Evolutionary conservation across 1,284 basidiomycete species (phyloP).

Genomic region (Coriolopsis trogii): DNA sequence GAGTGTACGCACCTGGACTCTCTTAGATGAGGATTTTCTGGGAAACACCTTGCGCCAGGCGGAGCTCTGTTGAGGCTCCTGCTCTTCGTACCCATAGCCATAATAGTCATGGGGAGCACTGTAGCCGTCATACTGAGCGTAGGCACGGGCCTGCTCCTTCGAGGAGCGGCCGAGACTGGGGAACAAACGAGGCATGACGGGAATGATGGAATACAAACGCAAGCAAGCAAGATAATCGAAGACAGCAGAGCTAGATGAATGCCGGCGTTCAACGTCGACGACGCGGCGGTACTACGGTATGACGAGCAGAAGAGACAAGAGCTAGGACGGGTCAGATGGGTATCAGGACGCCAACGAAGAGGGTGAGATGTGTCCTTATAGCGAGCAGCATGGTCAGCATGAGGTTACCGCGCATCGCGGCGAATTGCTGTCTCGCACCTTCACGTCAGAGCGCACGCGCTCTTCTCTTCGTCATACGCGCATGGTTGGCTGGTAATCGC

Average conservation of each 20-base stretch:
- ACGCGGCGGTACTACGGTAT: slow-evolving; percentile 5
- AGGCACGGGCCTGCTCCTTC: slow-evolving; percentile 24
- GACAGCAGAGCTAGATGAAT: slow-evolving; percentile 19
- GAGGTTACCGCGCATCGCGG: slow-evolving; percentile 30
- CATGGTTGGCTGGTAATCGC: slow-evolving; percentile 6
- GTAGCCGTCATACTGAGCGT: slow-evolving; percentile 27
- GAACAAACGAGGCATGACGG: slow-evolving; percentile 34
- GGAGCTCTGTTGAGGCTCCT: slow-evolving; percentile 25
- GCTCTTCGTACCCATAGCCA: slow-evolving; percentile 28
- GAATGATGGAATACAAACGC: not conserved
- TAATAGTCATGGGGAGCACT: slow-evolving; percentile 27
- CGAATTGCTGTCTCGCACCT: slow-evolving; percentile 19
- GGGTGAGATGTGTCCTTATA: slow-evolving; percentile 23
- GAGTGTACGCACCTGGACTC: slow-evolving; percentile 20
- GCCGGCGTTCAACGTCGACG: slow-evolving; percentile 22
- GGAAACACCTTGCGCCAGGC: slow-evolving; percentile 32
- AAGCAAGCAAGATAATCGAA: slow-evolving; percentile 8
- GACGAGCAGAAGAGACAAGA: slow-evolving; percentile 9
- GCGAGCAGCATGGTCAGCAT: slow-evolving; percentile 29
- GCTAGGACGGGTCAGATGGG: slow-evolving; percentile 11
- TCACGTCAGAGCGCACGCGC: slow-evolving; percentile 10
- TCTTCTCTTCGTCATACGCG: slow-evolving; percentile 14
- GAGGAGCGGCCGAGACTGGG: slow-evolving; percentile 33
- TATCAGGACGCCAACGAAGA: slow-evolving; percentile 11
- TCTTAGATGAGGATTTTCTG: slow-evolving; percentile 26